Percentiles rank a stretch among this genome's conserved stretches.
phyloP scores from a whole-genome alignment of 192 early-diverging fungal species.

The Haplosporangium gracile region DNA sequence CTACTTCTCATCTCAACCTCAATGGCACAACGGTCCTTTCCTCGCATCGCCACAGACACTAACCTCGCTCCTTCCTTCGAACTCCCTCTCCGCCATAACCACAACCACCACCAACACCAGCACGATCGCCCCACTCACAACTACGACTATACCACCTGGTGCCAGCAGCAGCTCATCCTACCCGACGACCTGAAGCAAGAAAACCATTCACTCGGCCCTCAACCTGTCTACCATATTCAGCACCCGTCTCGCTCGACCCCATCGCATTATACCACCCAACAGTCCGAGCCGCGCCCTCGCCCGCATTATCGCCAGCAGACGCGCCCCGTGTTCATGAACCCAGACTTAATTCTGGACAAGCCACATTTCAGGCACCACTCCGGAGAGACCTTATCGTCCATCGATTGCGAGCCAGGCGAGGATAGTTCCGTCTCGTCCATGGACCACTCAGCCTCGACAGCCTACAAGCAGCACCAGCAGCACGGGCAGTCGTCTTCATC shows the following conservation, averaged over 20 bases:
- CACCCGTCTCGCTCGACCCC: background rate
- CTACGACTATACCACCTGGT: background rate
- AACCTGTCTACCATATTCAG: background rate
- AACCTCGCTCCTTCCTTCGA: background rate
- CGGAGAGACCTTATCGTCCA: constrained; percentile 37
- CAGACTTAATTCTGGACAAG: constrained; percentile 35
- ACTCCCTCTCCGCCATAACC: background rate
- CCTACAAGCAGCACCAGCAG: constrained; percentile 25
- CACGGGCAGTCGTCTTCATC: constrained; percentile 21
- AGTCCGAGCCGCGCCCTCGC: background rate
- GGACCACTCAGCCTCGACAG: constrained; percentile 27
- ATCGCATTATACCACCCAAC: background rate
- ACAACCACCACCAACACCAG: background rate
- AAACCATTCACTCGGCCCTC: background rate
- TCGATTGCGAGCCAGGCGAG: constrained; percentile 46
- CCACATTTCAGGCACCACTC: constrained; percentile 43
- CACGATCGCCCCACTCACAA: background rate
- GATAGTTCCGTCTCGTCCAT: constrained; percentile 45
- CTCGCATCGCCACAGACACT: constrained; percentile 3
- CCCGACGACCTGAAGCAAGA: background rate
- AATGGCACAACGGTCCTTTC: background rate
- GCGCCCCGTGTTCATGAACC: constrained; percentile 41
- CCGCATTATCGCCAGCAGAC: constrained; percentile 3
- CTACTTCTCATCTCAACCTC: background rate
- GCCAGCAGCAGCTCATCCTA: background rate